These are phyloP conservation scores for Parastagonospora avenae DNA, from an alignment of 2,329 filamentous ascomycete species.

Conservation along the genomic window DNA sequence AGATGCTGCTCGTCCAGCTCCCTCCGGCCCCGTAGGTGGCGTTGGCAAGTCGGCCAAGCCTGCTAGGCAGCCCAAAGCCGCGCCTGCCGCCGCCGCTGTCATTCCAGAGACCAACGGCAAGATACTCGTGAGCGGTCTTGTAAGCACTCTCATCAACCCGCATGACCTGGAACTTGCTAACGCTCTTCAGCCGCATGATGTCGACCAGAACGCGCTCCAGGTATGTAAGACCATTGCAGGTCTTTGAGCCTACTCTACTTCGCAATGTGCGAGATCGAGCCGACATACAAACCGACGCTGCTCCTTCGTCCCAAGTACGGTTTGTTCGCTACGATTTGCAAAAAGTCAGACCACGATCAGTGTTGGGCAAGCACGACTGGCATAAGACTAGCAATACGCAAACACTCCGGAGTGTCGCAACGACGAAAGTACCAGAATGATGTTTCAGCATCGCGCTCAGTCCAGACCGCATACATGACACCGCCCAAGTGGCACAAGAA, in stretches of 20 bases:
- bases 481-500: slow-evolving; percentile 18
- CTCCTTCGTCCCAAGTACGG: slow-evolving; percentile 22
- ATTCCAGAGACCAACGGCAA: slow-evolving; percentile 73
- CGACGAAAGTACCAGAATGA: slow-evolving; percentile 33
- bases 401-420: slow-evolving; percentile 31
- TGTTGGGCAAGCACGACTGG: slow-evolving; percentile 41
- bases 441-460: slow-evolving; percentile 15
- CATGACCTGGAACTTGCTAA: slow-evolving; percentile 52
- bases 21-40: slow-evolving; percentile 78
- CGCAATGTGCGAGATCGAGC: slow-evolving; percentile 31
- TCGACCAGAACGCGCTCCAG: slow-evolving; percentile 98
- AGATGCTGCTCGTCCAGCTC: slow-evolving; percentile 56
- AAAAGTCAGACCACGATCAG: slow-evolving; percentile 31
- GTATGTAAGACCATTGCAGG: slow-evolving; percentile 85
- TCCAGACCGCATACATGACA: slow-evolving; percentile 19
- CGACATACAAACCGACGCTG: slow-evolving; percentile 36
- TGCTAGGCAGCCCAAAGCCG: slow-evolving; percentile 64
- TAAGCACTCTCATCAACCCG: slow-evolving; percentile 59
- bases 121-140: slow-evolving; percentile 98
- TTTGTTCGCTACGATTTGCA: slow-evolving; percentile 36
- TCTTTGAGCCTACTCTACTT: slow-evolving; percentile 47
- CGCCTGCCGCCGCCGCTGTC: slow-evolving; percentile 69
- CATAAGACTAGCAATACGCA: slow-evolving; percentile 40
- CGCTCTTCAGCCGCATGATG: slow-evolving; percentile 79
- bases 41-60: slow-evolving; percentile 75